phyloP scores from a whole-genome alignment of 768 basidiomycete genomes.

The Roridomyces roridus region DNA sequence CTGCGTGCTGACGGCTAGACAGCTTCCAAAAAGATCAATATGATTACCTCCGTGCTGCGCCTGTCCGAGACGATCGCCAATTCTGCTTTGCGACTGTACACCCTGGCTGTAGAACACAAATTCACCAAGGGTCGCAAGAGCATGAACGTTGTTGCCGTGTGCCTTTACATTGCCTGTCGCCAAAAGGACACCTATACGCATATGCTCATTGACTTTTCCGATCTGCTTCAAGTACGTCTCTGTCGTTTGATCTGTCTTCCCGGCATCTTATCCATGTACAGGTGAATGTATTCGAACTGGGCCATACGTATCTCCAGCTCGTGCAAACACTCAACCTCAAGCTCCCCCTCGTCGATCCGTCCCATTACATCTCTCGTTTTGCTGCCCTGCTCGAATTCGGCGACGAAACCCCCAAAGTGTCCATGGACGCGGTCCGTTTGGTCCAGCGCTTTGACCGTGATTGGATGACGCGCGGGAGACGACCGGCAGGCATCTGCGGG shows the following conservation, averaged over 20 bases:
- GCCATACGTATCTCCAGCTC: slow-evolving; percentile 94
- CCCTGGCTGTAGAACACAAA: slow-evolving; percentile 91
- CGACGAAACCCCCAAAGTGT: slow-evolving; percentile 90
- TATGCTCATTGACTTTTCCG: slow-evolving; percentile 99
- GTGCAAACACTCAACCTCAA: slow-evolving; percentile 86
- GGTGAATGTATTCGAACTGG: slow-evolving; percentile 98
- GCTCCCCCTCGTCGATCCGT: slow-evolving; percentile 91
- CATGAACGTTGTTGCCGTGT: slow-evolving; percentile 93
- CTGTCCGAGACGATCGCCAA: slow-evolving; percentile 83
- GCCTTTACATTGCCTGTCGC: slow-evolving; percentile 92
- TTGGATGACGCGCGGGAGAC: slow-evolving; percentile 96
- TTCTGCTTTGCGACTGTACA: slow-evolving; percentile 87
- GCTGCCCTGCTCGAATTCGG: slow-evolving; percentile 95
- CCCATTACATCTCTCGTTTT: slow-evolving; percentile 96
- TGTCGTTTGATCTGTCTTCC: not conserved
- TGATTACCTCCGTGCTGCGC: slow-evolving; percentile 77
- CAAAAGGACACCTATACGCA: slow-evolving; percentile 90
- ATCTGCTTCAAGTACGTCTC: slow-evolving; percentile 77
- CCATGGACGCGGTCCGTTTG: slow-evolving; percentile 91
- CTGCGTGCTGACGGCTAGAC: slow-evolving; percentile 3
- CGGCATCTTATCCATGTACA: slow-evolving; percentile 33
- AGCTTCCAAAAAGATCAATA: slow-evolving; percentile 87
- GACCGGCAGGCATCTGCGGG: slow-evolving; percentile 97
- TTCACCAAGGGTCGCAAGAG: slow-evolving; percentile 95
- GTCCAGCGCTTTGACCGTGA: slow-evolving; percentile 93